Base-by-base conservation (phyloP, 495 filamentous ascomycete genomes). In the Neurospora sp. region DNA sequence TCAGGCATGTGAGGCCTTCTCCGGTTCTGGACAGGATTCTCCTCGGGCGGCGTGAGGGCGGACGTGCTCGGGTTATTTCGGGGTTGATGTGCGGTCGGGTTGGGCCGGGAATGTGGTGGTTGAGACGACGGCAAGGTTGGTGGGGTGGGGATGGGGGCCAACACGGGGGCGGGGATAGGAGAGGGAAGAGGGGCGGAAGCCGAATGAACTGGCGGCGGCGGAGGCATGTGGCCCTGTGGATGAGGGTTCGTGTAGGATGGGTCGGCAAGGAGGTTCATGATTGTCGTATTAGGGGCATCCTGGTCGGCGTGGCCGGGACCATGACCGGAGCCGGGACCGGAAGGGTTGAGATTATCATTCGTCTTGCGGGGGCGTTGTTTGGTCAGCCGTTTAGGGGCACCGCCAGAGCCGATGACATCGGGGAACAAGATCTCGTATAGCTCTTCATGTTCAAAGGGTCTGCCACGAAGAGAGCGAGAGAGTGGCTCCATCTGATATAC, bases 401-500 rank as follows among this genome's bases (percentile, higher is more conserved):
- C 85, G 38, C 85, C 84, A 3, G 85, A 85, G 10, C 85, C 85
- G 34, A 85, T 80, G 38, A 86, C 85, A 69, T 86, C 85, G 39
- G 83, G 84, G 43, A 84, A 86, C 15, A 86, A 77, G 59, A 85
- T 81, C 75, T 86, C 83, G 83, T 85, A 85, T 75, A 81, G 86
- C 21, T 85, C 82, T 75, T 86, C 85, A 75, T 86, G 85, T 4
- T 86, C 85, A 75, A 86, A 86, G 0, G 85, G 82, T 4, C 85
- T 80, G 43, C 82, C 83, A 45, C 81, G 81, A 19, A 86, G 78
- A 10, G 84, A 84, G 48, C 83, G 82, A 9, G 84, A 85, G 11
- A 86, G 76, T 0, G 85, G 84, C 70, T 86, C 85, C 78, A 81
- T 84, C 85, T 86, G 42, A 11, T 45, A 66, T 28, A 1, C 24